Evolutionary conservation across 257 asterid species (phyloP), one percentile per base, ranked within the genome.

Genomic region (Handroanthus guayacan): DNA sequence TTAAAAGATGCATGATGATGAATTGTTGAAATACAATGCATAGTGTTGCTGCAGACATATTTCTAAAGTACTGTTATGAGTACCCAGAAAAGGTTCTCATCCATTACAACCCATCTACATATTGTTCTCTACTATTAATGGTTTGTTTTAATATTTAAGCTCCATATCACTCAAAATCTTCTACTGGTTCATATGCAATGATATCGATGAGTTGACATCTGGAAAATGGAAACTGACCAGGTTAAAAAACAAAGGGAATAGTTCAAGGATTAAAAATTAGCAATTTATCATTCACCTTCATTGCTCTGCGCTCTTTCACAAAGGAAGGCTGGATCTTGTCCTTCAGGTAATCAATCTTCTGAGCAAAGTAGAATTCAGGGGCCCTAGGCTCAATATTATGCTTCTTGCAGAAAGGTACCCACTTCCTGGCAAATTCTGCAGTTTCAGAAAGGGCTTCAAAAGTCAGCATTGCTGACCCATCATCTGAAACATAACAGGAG

Each of bases 341-440:
- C 81, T 84, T 82, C 45, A 84, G 82, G 76, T 84, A 84, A 79
- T 85, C 89, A 70, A 85, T 85, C 78, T 80, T 85, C 84, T 82
- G 89, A 77, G 85, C 85, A 68, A 85, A 85, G 70, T 85, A 85
- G 66, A 85, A 85, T 12, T 85, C 89, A 9, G 89, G 89, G 62
- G 89, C 87, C 75, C 88, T 75, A 7, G 88, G 88, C 84, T 84
- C 88, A 55, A 84, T 79, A 56, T 37, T 73, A 77, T 82, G 82
- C 75, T 84, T 84, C 79, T 84, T 84, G 82, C 88, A 82, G 81
- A 84, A 84, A 13, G 88, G 88, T n/a, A 84, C 86, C 88, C 86
- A 84, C 74, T 76, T 79, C 75, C 81, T 79, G 11, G 88, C 88
- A 73, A 84, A 84, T 67, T 84, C 88, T 12, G 88, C 84, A 17